These are phyloP conservation scores for Thinopyrum obtusiflorum DNA, from an alignment of 202 grass and related monocot species.

Conservation along the genomic window DNA sequence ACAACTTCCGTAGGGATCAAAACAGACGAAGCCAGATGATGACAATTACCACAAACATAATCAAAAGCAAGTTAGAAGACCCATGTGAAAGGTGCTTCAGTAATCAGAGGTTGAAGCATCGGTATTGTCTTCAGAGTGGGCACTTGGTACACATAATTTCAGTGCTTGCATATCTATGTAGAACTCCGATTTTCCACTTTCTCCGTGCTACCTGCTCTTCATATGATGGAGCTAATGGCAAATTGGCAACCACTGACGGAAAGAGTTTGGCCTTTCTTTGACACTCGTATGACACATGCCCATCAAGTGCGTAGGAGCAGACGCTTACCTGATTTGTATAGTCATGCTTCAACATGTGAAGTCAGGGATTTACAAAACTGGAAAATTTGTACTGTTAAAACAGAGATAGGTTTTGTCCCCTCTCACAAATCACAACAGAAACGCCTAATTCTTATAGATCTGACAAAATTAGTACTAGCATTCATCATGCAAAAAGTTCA, in stretches of 20 bases:
- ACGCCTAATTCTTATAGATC: neutral
- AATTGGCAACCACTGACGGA: neutral
- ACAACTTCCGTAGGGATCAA: neutral
- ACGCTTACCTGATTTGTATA: neutral
- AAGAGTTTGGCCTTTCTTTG: neutral
- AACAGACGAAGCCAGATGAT: neutral
- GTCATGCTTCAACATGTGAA: neutral
- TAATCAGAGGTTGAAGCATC: neutral
- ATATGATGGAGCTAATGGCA: neutral
- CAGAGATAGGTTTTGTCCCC: neutral
- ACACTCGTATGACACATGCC: neutral
- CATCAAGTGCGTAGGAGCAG: neutral
- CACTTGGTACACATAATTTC: neutral
- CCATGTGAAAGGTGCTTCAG: neutral
- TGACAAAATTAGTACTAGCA: neutral
- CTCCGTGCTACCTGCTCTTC: neutral
- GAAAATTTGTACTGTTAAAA: neutral
- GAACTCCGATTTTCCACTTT: neutral
- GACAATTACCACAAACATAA: neutral
- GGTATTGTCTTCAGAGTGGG: neutral
- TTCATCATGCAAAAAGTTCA: neutral
- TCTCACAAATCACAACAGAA: neutral
- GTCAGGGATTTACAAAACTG: neutral
- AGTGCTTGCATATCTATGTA: neutral
- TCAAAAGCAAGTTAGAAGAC: neutral